Percentiles rank a stretch among this genome's conserved stretches.
Evolutionary conservation across 2,329 filamentous ascomycete species (phyloP).

Genomic region (Nemania sp.): DNA sequence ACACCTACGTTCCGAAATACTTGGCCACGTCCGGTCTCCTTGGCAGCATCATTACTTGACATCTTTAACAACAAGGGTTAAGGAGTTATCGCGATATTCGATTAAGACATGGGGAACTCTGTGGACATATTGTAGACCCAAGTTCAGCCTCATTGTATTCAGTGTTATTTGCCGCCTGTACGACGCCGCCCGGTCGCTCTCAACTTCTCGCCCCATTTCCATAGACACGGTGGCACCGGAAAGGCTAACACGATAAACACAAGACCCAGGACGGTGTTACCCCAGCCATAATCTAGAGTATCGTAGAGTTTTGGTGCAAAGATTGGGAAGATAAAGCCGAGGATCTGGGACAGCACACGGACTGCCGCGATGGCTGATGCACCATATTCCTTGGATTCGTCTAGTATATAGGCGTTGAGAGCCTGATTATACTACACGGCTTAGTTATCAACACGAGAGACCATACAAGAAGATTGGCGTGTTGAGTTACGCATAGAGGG

Average conservation of each 20-base stretch:
- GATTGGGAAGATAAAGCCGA: slow-evolving; percentile 59
- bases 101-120: too few relatives aligned
- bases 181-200: slow-evolving; percentile 16
- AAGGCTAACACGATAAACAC: slow-evolving; percentile 36
- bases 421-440: slow-evolving; percentile 48
- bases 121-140: too few relatives aligned
- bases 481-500: not conserved
- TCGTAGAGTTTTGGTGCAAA: slow-evolving; percentile 50
- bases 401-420: slow-evolving; percentile 58
- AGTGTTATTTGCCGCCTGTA: too few relatives aligned
- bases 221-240: slow-evolving; percentile 30
- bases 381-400: slow-evolving; percentile 46
- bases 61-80: too few relatives aligned
- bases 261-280: slow-evolving; percentile 45
- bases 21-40: too few relatives aligned
- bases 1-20: too few relatives aligned
- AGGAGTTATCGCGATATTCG: too few relatives aligned
- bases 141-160: too few relatives aligned
- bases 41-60: too few relatives aligned
- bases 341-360: slow-evolving; percentile 55
- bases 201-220: slow-evolving; percentile 33
- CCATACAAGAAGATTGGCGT: not conserved
- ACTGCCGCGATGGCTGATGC: slow-evolving; percentile 53
- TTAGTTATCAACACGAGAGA: not conserved
- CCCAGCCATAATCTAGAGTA: slow-evolving; percentile 45